Conservation (phyloP, 2,329 filamentous ascomycete species). For the Aquanectria penicillioides region DNA sequence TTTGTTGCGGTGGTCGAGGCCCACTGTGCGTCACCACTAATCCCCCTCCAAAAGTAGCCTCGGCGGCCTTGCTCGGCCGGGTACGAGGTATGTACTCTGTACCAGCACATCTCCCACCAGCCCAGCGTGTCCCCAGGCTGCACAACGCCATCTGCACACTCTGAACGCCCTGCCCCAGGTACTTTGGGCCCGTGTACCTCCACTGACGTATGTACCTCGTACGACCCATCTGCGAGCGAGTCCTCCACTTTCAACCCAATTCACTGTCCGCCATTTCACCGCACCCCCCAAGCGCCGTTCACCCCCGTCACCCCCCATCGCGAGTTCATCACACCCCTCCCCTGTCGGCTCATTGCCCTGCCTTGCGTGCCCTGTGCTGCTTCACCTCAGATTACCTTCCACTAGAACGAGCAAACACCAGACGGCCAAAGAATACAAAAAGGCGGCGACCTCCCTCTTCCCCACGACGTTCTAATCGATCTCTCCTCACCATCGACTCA, state of each 20-base stretch:
- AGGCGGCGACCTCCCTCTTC: conserved; percentile 43
- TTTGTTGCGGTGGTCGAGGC: conserved; percentile 28
- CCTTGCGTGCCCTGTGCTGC: conserved; percentile 41
- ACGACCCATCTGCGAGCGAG: conserved; percentile 32
- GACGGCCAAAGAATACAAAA: conserved; percentile 44
- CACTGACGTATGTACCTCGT: conserved; percentile 43
- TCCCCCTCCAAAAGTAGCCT: not conserved
- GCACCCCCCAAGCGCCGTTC: conserved; percentile 4
- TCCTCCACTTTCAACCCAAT: conserved; percentile 24
- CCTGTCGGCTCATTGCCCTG: conserved; percentile 37
- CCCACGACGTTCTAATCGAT: conserved; percentile 24
- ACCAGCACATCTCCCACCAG: too few species aligned
- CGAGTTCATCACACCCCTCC: conserved; percentile 28
- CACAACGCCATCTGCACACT: not conserved
- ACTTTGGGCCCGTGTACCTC: conserved; percentile 38
- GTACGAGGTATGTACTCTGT: too few species aligned
- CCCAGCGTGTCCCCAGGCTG: too few species aligned
- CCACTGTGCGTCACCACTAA: conserved; percentile 31
- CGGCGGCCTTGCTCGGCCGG: conserved; percentile 7
- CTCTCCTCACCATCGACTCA: conserved; percentile 38
- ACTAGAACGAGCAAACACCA: conserved; percentile 44
- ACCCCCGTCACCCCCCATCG: conserved; percentile 1
- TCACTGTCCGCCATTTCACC: conserved; percentile 15
- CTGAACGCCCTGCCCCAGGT: conserved; percentile 35
- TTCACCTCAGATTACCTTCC: conserved; percentile 48